phyloP scores from a whole-genome alignment of 148 eudicot genomes.

The Bassia scoparia region DNA sequence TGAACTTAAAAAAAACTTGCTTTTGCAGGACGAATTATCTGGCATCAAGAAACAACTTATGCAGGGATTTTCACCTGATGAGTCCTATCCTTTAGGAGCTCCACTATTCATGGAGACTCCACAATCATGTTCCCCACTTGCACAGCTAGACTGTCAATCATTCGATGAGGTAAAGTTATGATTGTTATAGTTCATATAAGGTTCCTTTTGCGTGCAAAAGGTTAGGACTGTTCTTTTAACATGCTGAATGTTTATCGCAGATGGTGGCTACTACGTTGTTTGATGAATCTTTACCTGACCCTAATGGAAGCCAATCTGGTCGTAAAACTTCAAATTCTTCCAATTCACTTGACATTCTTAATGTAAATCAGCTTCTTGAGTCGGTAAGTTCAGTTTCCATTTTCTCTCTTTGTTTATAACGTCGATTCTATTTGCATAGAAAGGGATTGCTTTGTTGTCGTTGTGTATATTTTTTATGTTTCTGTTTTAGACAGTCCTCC shows the following conservation, averaged over 20 bases:
- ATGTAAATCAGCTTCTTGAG: slow-evolving; percentile 85
- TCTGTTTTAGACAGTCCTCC: too few species aligned
- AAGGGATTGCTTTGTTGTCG: too few species aligned
- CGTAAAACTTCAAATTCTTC: slow-evolving; percentile 59
- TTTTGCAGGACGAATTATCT: slow-evolving; percentile 55
- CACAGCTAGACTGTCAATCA: slow-evolving; percentile 42
- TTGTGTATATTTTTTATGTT: too few species aligned
- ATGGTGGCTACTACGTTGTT: slow-evolving; percentile 35
- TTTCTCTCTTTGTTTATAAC: background rate
- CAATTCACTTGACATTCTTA: slow-evolving; percentile 61
- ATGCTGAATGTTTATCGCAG: slow-evolving; percentile 31
- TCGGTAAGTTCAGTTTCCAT: slow-evolving; percentile 50
- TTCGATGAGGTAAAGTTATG: slow-evolving; percentile 55
- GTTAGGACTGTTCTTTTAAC: slow-evolving; percentile 5
- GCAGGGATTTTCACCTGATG: slow-evolving; percentile 74
- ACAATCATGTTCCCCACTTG: slow-evolving; percentile 58
- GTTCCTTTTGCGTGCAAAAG: background rate
- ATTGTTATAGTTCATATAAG: background rate
- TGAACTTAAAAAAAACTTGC: too few species aligned
- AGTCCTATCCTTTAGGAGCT: slow-evolving; percentile 57
- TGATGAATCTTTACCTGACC: slow-evolving; percentile 57
- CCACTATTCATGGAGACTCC: slow-evolving; percentile 84
- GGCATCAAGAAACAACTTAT: slow-evolving; percentile 55
- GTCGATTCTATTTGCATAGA: too few species aligned
- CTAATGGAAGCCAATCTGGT: slow-evolving; percentile 64